phyloP scores from a whole-genome alignment of 495 filamentous ascomycete species.

The Annulohypoxylon stygium region DNA sequence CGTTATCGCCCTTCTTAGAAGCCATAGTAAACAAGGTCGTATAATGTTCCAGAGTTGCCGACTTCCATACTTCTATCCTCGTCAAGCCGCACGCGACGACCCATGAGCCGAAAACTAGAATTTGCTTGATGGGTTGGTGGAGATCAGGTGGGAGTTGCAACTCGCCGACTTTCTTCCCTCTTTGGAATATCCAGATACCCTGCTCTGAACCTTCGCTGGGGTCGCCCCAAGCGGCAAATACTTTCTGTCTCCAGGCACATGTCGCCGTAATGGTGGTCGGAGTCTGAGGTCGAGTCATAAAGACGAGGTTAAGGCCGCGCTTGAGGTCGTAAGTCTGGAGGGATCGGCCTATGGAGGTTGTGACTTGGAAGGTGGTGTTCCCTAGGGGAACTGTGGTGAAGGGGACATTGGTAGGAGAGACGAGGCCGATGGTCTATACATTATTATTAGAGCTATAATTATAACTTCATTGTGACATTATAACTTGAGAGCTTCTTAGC shows the following conservation, averaged over 20 bases:
- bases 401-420: slow-evolving; percentile 89
- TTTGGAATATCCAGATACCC: slow-evolving; percentile 93
- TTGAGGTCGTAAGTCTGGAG: slow-evolving; percentile 96
- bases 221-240: slow-evolving; percentile 88
- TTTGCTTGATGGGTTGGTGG: slow-evolving; percentile 76
- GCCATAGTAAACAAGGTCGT: slow-evolving; percentile 75
- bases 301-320: slow-evolving; percentile 88
- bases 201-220: slow-evolving; percentile 61
- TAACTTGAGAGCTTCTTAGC: not conserved
- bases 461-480: not conserved
- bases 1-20: slow-evolving; percentile 62
- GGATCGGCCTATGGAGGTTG: slow-evolving; percentile 88
- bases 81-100: slow-evolving; percentile 82
- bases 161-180: slow-evolving; percentile 86
- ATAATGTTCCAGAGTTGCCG: slow-evolving; percentile 86
- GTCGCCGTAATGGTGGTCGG: slow-evolving; percentile 88
- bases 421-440: slow-evolving; percentile 85
- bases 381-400: slow-evolving; percentile 90
- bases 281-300: slow-evolving; percentile 90
- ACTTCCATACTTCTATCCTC: slow-evolving; percentile 89
- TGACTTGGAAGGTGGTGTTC: slow-evolving; percentile 96
- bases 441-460: slow-evolving; percentile 16
- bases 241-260: slow-evolving; percentile 85
- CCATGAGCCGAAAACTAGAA: slow-evolving; percentile 92
- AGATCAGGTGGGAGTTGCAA: slow-evolving; percentile 72